Base-by-base conservation (phyloP, 495 filamentous ascomycete genomes). In the Daldinia vernicosa region DNA sequence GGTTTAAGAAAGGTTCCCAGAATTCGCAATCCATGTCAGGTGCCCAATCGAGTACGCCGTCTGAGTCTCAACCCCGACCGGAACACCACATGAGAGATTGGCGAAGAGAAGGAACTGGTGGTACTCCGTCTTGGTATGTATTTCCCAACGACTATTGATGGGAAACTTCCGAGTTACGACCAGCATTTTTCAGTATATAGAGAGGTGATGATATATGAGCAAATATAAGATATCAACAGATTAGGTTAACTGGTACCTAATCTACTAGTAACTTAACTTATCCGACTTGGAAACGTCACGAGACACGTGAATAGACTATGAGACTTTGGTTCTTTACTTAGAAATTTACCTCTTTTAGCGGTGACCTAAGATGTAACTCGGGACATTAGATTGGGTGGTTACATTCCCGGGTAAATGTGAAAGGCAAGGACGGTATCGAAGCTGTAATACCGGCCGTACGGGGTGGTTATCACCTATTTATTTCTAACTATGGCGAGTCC, bases 401-500 rank as follows among this genome's bases (percentile, higher is more conserved):
- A 47, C 24, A 47, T 47, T 65, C 37, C 37, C 47, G 64, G 64
- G 37, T 68, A 68, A 71, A 71, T 71, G 27, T 50, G 14, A 63
- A 30, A 35, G 15, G 28, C 19, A 12, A 24, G 7, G 52, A 56
- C 4, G 43, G n/a, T 27, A 47, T 70, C 14, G 35, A 70, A 47
- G 60, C 40, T 66, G 50, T 39, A 37, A 55, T 71, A 33, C 61
- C 67, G 67, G 67, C 6, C 55, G 61, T 47, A 60, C 67, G 62
- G 67, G 67, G 45, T 51, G 62, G 51, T 57, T 57, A 12, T 63
- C 62, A 53, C n/a, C 26, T 22, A 30, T 57, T 71, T 58, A 66
- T 61, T 51, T 27, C 69, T 68, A 72, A 67, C 55, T 57, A 40
- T 14, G 50, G 60, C 12, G 39, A 40, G 15, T 28, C 12, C 55